phyloP scores from a whole-genome alignment of 2,329 filamentous ascomycete species.

The Paracamarosporium sp. region DNA sequence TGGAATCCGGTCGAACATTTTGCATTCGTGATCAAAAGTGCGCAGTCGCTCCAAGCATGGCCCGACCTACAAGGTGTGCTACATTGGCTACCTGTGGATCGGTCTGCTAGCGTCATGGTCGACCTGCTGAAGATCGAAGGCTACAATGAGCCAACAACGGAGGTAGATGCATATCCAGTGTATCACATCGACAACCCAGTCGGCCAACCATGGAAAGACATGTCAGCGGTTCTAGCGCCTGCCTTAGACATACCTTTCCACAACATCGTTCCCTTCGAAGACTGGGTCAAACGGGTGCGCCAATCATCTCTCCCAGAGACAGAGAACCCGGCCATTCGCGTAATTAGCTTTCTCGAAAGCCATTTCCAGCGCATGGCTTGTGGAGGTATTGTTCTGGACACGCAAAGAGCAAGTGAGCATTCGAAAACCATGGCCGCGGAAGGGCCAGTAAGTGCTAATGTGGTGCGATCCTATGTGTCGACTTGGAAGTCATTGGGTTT shows the following conservation, averaged over 20 bases:
- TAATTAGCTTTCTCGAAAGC: conserved; percentile 43
- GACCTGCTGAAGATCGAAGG: conserved; percentile 40
- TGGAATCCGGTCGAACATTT: conserved; percentile 64
- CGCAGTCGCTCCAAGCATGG: conserved; percentile 53
- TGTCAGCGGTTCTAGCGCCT: conserved; percentile 43
- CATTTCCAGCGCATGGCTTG: conserved; percentile 54
- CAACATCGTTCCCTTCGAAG: conserved; percentile 46
- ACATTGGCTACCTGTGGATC: conserved; percentile 57
- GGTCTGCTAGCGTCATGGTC: conserved; percentile 40
- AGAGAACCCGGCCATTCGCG: conserved; percentile 40
- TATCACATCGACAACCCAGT: conserved; percentile 57
- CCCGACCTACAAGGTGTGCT: conserved; percentile 52
- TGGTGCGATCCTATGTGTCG: conserved; percentile 13
- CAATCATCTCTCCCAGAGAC: conserved; percentile 9
- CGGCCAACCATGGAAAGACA: conserved; percentile 50
- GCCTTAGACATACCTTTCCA: conserved; percentile 27
- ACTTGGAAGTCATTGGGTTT: conserved; percentile 18
- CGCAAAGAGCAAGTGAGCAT: conserved; percentile 41
- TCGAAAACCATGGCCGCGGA: conserved; percentile 42
- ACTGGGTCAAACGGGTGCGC: conserved; percentile 51
- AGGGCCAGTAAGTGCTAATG: conserved; percentile 12
- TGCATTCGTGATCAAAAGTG: conserved; percentile 58
- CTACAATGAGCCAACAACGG: neutral
- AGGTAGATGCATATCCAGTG: conserved; percentile 34
- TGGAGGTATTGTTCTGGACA: conserved; percentile 52